A percentile compares a stretch with the other conserved stretches of the same genome.
phyloP scores from a whole-genome alignment of 768 basidiomycete species.

The Lactarius trivialis region DNA sequence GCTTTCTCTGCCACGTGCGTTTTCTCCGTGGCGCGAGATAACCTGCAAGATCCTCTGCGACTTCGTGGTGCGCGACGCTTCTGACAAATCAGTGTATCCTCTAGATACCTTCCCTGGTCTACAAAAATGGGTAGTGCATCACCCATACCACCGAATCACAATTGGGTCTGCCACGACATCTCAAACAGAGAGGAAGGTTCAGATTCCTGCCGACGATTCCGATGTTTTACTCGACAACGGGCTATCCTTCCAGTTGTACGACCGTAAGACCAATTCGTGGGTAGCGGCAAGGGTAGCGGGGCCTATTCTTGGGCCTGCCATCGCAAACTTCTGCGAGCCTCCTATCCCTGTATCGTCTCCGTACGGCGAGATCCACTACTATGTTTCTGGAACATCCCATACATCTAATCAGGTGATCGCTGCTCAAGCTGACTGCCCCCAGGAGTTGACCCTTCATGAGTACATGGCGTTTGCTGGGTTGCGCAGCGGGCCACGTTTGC shows the following conservation, averaged over 20 bases:
- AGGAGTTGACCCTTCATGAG: constrained; percentile 38
- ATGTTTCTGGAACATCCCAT: background rate
- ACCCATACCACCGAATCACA: background rate
- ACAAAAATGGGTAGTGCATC: background rate
- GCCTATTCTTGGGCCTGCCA: background rate
- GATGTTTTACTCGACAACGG: background rate
- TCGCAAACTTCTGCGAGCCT: background rate
- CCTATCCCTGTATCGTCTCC: background rate
- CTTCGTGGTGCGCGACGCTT: background rate
- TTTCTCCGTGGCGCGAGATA: background rate
- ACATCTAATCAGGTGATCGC: constrained; percentile 39
- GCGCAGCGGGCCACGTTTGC: constrained; percentile 38
- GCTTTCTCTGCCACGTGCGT: background rate
- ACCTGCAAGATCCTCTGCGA: background rate
- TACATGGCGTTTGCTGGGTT: constrained; percentile 39
- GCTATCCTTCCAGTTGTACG: background rate
- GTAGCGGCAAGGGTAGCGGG: too few species aligned
- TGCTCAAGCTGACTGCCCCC: constrained; percentile 35
- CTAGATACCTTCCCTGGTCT: background rate
- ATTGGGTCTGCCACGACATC: background rate
- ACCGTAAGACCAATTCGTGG: background rate
- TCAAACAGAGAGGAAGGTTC: background rate
- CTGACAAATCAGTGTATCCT: background rate
- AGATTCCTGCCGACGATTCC: background rate
- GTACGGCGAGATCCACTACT: background rate